phyloP scores from a whole-genome alignment of 2,329 filamentous ascomycete genomes.

The Cytospora mali region DNA sequence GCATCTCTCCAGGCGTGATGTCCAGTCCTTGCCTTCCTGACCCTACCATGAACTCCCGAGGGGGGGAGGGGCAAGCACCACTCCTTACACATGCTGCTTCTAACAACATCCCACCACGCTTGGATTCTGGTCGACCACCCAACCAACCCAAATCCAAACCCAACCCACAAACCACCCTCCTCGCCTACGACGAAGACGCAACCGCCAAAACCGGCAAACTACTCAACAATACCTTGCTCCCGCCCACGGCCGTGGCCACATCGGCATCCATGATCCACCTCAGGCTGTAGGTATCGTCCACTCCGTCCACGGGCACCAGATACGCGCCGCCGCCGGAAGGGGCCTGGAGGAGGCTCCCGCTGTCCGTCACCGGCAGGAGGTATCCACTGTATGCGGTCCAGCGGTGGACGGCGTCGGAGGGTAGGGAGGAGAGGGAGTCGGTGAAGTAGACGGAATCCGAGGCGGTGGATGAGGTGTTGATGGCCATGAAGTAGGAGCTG shows the following conservation, averaged over 20 bases:
- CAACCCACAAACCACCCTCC: not conserved
- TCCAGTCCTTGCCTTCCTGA: too few relatives aligned
- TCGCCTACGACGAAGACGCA: not conserved
- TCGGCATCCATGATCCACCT: not conserved
- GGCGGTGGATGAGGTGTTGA: constrained; percentile 26
- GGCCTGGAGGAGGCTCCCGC: too few relatives aligned
- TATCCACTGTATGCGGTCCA: not conserved
- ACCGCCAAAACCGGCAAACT: not conserved
- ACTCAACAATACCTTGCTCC: not conserved
- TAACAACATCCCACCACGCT: too few relatives aligned
- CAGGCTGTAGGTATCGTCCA: not conserved
- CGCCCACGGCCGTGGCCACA: not conserved
- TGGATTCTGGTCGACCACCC: too few relatives aligned
- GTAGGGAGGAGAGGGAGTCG: constrained; percentile 10
- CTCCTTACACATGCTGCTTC: too few relatives aligned
- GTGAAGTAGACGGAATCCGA: constrained; percentile 25
- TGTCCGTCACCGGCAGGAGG: not conserved
- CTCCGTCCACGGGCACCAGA: too few relatives aligned
- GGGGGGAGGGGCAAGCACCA: too few relatives aligned
- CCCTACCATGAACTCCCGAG: too few relatives aligned
- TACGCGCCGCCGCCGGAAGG: too few relatives aligned
- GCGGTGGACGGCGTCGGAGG: too few relatives aligned
- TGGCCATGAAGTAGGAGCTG: constrained; percentile 30
- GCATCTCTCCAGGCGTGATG: too few relatives aligned
- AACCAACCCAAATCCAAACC: too few relatives aligned